Base-by-base conservation (phyloP, 1,284 basidiomycete species). In the Boletellus deceptivus region DNA sequence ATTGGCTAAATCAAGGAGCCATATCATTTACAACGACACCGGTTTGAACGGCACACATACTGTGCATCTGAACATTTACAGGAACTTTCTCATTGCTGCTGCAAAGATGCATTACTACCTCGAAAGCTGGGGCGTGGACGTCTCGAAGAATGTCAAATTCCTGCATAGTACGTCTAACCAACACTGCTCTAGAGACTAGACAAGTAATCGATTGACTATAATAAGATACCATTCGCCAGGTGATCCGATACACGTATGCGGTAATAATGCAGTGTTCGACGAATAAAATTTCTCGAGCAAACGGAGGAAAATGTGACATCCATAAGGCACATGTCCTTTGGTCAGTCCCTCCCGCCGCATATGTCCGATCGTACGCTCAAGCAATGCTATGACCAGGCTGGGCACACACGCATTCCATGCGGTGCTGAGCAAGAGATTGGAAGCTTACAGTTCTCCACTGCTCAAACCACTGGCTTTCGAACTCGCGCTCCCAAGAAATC, bases 91-190 rank as follows among this genome's bases (percentile, higher is more conserved):
- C n/a, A 69, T 96, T 22, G 79, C 85, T 1, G 91, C 91, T 1
- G 86, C 95, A 76, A 98, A 94, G 72, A 89, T 94, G 76, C 83
- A 91, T 46, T 79, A 83, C 46, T 98, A 97, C 67, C 74, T 96
- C 34, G 75, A 75, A 40, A 75, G 77, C 41, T 86, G 80, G 82
- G 73, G 75, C n/a, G 56, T 72, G 7, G 71, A 75, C 46, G 56
- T 71, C n/a, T 63, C 59, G 34, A 74, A 71, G 50, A 78, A 78
- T 55, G 59, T 67, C 43, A 63, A 60, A 41, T 84, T 82, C 62
- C 70, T 89, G 47, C 72, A 75, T 43, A 73, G 83, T 88, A 61
- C 35, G 80, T 71, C 41, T 24, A 39, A 22, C 42, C 48, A 8
- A 48, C 18, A 17, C 27, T 27, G 31, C 41, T 43, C 44, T 8